Percentiles rank a stretch among this genome's conserved stretches.
These are phyloP conservation scores for Viola odorata DNA, from an alignment of 345 rosid species.

Conservation along the genomic window DNA sequence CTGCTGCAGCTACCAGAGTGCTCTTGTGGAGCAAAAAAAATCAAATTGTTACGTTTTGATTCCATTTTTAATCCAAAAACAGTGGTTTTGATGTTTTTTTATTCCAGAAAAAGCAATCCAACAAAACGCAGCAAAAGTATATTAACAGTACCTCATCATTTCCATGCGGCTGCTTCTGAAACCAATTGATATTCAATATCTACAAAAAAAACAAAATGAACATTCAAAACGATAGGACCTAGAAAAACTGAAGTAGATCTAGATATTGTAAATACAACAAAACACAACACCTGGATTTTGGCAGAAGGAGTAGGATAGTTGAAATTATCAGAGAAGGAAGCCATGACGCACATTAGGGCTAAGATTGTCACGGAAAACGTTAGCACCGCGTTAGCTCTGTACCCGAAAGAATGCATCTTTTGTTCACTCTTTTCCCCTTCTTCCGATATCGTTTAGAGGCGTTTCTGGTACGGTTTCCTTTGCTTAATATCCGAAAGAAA, in stretches of 20 bases:
- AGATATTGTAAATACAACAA: conserved; percentile 9
- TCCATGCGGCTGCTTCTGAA: conserved; percentile 79
- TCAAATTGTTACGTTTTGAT: too few species aligned
- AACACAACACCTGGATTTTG: conserved; percentile 63
- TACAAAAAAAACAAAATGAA: conserved; percentile 28
- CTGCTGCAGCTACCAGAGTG: too few species aligned
- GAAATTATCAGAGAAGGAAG: conserved; percentile 81
- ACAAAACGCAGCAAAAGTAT: neutral
- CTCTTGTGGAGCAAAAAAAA: too few species aligned
- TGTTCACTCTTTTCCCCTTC: neutral
- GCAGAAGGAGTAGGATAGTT: conserved; percentile 73
- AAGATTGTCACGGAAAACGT: conserved; percentile 77
- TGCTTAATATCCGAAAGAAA: neutral
- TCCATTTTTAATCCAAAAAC: too few species aligned
- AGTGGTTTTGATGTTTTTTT: neutral
- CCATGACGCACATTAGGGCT: conserved; percentile 76
- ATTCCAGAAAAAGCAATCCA: neutral
- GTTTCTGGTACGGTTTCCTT: neutral
- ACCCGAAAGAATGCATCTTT: conserved; percentile 81
- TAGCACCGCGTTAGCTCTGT: conserved; percentile 82
- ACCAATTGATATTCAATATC: conserved; percentile 85
- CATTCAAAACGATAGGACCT: neutral
- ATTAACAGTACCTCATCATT: conserved; percentile 66
- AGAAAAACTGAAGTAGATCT: conserved; percentile 1
- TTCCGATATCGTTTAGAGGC: neutral